Evolutionary conservation across 2,329 filamentous ascomycete species (phyloP).

Genomic region (Fusarium nurragi): DNA sequence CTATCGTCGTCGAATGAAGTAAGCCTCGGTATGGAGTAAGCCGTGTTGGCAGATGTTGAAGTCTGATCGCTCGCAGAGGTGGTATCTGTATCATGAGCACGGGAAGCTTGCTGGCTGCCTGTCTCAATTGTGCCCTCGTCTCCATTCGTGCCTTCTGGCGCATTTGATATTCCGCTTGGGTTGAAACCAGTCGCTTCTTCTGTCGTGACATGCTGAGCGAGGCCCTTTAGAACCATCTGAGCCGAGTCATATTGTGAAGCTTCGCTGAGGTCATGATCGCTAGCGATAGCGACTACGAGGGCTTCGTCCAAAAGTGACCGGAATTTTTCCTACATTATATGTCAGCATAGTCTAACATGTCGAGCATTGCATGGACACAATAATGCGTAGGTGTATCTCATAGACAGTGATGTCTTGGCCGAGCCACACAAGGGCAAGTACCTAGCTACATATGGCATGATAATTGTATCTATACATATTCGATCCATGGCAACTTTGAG

Average conservation of each 20-base stretch:
- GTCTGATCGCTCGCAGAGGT: slow-evolving; percentile 42
- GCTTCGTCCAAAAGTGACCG: slow-evolving; percentile 80
- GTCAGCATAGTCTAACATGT: slow-evolving; percentile 19
- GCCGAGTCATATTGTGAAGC: slow-evolving; percentile 62
- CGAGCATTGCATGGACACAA: not conserved
- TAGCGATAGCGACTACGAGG: slow-evolving; percentile 77
- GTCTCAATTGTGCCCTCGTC: slow-evolving; percentile 41
- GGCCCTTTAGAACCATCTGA: slow-evolving; percentile 66
- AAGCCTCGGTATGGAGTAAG: slow-evolving; percentile 42
- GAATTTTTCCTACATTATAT: slow-evolving; percentile 68
- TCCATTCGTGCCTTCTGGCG: slow-evolving; percentile 39
- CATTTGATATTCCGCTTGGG: slow-evolving; percentile 73
- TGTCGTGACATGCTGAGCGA: slow-evolving; percentile 70
- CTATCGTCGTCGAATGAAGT: slow-evolving; percentile 54
- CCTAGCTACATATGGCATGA: slow-evolving; percentile 1
- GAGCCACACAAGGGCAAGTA: slow-evolving; percentile 1
- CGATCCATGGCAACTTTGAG: not conserved
- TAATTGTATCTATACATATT: not conserved
- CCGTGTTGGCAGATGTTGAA: slow-evolving; percentile 36
- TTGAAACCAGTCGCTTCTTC: slow-evolving; percentile 84
- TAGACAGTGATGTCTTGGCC: not conserved
- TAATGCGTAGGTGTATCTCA: slow-evolving; percentile 3
- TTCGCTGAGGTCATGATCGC: slow-evolving; percentile 74
- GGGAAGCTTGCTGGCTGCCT: slow-evolving; percentile 45
- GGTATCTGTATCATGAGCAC: slow-evolving; percentile 45